A percentile compares a stretch with the other conserved stretches of the same genome.
These are phyloP conservation scores for Coprinopsis marcescibilis DNA, from an alignment of 768 basidiomycete genomes.

Conservation along the genomic window DNA sequence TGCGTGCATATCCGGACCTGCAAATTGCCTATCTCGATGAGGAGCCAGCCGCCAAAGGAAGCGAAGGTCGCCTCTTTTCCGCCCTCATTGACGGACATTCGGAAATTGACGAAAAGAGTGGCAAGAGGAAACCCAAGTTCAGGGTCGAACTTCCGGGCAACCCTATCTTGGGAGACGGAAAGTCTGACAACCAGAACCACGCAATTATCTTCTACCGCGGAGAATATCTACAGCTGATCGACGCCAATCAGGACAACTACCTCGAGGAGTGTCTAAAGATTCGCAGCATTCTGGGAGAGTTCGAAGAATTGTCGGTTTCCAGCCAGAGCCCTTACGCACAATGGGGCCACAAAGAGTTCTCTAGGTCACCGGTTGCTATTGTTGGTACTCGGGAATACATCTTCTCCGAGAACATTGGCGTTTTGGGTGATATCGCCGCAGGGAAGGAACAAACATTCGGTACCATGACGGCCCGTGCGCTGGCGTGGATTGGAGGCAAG, in stretches of 20 bases:
- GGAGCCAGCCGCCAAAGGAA: constrained; percentile 83
- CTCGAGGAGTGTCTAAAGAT: constrained; percentile 99
- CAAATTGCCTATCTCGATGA: constrained; percentile 99
- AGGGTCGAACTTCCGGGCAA: constrained; percentile 96
- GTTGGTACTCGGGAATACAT: constrained; percentile 99
- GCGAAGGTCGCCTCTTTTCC: constrained; percentile 87
- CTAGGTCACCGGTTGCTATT: constrained; percentile 89
- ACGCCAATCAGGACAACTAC: constrained; percentile 99
- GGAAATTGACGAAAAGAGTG: constrained; percentile 83
- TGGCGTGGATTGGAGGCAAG: constrained; percentile 98
- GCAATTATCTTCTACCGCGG: constrained; percentile 99
- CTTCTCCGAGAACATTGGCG: constrained; percentile 99
- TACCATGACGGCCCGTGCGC: constrained; percentile 90
- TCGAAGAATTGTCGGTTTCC: constrained; percentile 89
- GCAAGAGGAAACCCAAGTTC: constrained; percentile 94
- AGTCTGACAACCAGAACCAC: constrained; percentile 99
- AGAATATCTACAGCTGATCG: constrained; percentile 97
- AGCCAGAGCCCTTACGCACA: constrained; percentile 94
- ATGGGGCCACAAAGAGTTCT: constrained; percentile 93
- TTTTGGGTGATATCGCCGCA: constrained; percentile 97
- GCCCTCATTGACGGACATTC: constrained; percentile 96
- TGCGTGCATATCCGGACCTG: constrained; percentile 96
- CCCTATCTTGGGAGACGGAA: constrained; percentile 97
- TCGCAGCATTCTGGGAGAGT: constrained; percentile 94
- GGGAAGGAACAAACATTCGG: constrained; percentile 99